phyloP scores from a whole-genome alignment of 331 rosid species.

The Dryas integrifolia region DNA sequence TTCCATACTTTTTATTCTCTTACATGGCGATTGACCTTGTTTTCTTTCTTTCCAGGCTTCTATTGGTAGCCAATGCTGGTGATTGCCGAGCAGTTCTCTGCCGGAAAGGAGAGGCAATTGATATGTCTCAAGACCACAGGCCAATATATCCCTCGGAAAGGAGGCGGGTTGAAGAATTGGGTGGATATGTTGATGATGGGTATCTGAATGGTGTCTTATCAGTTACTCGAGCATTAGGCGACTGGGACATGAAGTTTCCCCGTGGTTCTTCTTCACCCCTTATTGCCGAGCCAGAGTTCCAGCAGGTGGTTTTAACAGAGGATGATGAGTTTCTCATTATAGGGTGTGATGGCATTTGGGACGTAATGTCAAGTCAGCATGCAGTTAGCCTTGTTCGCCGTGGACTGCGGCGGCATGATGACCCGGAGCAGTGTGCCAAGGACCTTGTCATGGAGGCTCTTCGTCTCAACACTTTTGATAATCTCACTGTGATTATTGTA shows the following conservation, averaged over 20 bases:
- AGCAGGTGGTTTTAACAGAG: slow-evolving; percentile 57
- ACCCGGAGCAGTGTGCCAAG: slow-evolving; percentile 76
- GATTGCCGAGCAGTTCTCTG: slow-evolving; percentile 96
- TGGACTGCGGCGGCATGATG: slow-evolving; percentile 72
- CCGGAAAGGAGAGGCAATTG: slow-evolving; percentile 82
- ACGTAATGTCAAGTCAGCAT: slow-evolving; percentile 83
- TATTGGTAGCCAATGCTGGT: slow-evolving; percentile 94
- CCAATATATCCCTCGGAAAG: slow-evolving; percentile 65
- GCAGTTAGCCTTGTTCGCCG: slow-evolving; percentile 77
- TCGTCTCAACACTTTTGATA: slow-evolving; percentile 66
- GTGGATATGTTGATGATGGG: slow-evolving; percentile 78
- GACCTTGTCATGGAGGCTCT: slow-evolving; percentile 88
- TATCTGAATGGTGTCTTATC: slow-evolving; percentile 86
- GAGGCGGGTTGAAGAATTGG: slow-evolving; percentile 74
- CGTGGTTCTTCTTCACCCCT: slow-evolving; percentile 76
- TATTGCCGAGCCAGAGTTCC: slow-evolving; percentile 88
- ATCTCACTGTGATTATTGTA: slow-evolving; percentile 75
- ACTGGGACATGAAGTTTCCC: slow-evolving; percentile 95
- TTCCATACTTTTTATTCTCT: not conserved
- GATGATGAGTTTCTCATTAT: slow-evolving; percentile 96
- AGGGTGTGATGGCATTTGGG: slow-evolving; percentile 99
- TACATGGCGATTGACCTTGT: slow-evolving; percentile 25
- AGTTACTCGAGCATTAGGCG: slow-evolving; percentile 87
- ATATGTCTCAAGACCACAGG: slow-evolving; percentile 95
- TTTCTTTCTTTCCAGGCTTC: slow-evolving; percentile 47